phyloP scores from a whole-genome alignment of 2,329 filamentous ascomycete species.

The Myriosclerotinia scirpicola region DNA sequence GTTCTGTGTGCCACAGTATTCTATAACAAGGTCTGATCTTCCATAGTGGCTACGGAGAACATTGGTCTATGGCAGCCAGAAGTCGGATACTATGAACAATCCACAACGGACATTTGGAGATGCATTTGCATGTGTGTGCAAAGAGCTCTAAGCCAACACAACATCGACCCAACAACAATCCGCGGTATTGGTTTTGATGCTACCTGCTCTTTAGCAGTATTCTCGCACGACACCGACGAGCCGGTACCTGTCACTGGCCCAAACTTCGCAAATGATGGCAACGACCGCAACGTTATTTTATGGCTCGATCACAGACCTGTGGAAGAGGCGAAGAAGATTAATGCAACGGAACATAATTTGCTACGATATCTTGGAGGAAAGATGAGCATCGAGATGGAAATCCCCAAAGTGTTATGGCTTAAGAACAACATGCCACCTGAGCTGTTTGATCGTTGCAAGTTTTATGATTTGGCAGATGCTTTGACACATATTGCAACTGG shows the following conservation, averaged over 20 bases:
- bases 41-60: conserved; percentile 63
- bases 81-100: conserved; percentile 88
- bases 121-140: conserved; percentile 90
- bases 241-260: conserved; percentile 89
- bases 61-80: conserved; percentile 81
- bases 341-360: conserved; percentile 86
- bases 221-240: conserved; percentile 84
- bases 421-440: conserved; percentile 97
- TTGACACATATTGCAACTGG: conserved; percentile 93
- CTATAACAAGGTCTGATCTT: conserved; percentile 22
- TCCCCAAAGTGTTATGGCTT: conserved; percentile 96
- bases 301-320: conserved; percentile 96
- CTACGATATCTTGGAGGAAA: conserved; percentile 94
- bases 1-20: conserved; percentile 17
- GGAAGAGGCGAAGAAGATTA: conserved; percentile 89
- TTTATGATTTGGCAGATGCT: conserved; percentile 92
- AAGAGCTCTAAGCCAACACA: conserved; percentile 76
- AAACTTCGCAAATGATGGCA: conserved; percentile 74
- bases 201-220: conserved; percentile 95
- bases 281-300: conserved; percentile 91
- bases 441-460: conserved; percentile 89
- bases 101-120: conserved; percentile 93
- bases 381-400: conserved; percentile 99
- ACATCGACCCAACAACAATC: conserved; percentile 72
- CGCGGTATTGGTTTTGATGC: conserved; percentile 96